Base-by-base conservation (phyloP, 768 basidiomycete species). In the Mycena latifolia region DNA sequence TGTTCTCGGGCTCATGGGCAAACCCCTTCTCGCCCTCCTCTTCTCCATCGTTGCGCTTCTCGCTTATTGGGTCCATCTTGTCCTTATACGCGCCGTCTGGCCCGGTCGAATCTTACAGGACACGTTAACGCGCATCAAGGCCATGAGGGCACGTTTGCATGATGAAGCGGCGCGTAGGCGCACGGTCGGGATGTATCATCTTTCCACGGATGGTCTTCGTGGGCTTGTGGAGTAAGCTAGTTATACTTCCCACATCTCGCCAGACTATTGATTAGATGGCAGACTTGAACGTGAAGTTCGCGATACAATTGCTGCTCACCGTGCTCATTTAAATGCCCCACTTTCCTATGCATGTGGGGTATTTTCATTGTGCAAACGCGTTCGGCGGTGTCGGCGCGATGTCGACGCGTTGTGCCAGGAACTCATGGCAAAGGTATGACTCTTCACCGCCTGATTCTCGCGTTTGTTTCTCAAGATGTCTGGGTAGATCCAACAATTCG, bases 1-100 rank as follows among this genome's bases (percentile, higher is more conserved):
- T 45, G 41, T 56, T 43, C 55, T 56, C 28, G 55, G 55, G 18
- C 55, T 56, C 31, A 56, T 56, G 55, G 55, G 55, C 41, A 43
- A 56, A 27, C 7, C 43, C 31, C 41, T 29, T 15, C 45, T 53
- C 51, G 35, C 51, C 51, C 31, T 33, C 46, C 33, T 58, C 56
- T 15, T 58, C 56, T 24, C 22, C 31, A 14, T 27, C 31, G 56
- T 48, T 20, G 29, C 56, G 29, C 17, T 47, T 1, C 56, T 58
- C n/a, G 22, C 39, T 10, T 58, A 58, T 20, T 58, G 56, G 56
- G 2, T 58, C 45, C n/a, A 48, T 58, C 31, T 58, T 43, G 29
- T 18, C 22, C 12, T 58, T 1, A 31, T 58, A 33, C 56, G 27
- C 46, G 46, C 31, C 27, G 28, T 48, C 45, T 58, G 56, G 56